Base-by-base conservation (phyloP, 768 basidiomycete genomes). In the Podaxis sp. region DNA sequence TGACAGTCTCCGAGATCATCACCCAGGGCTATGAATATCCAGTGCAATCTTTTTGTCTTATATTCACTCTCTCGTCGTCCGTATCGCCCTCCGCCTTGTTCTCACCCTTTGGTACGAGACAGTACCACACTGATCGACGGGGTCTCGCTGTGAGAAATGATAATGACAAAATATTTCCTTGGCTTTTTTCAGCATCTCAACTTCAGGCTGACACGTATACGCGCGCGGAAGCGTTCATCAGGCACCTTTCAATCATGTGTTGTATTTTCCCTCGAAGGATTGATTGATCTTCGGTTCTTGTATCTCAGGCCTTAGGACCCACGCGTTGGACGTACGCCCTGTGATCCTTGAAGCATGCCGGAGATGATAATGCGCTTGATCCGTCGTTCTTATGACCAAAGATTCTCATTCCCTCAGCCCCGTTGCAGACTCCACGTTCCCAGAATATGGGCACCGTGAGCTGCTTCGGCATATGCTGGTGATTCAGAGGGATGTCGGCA, bases 321-420 rank as follows among this genome's bases (percentile, higher is more conserved):
- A 41, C 17, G 40, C 15, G 15, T 58, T 40, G 44, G 26, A 46
- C 41, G 46, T 20, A 58, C 30, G 3, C n/a, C 49, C 26, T 15
- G 44, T n/a, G 33, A 12, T 15, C 33, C 24, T 24, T 40, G 36
- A 40, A 38, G 40, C 49, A 59, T 51, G 36, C 37, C 33, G 36
- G 12, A 36, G 58, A 37, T 51, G 38, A 59, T 40, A 50, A 17
- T 59, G 50, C 58, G 38, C 22, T 51, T 51, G 58, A 59, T 59
- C 58, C 58, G 58, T 50, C 22, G 44, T 22, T 1, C 36, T 41
- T 22, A 40, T 56, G 54, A n/a, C 37, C 54, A 56, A 4, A 12
- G 20, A 22, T 13, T 56, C 54, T 28, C 54, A 38, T 13, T 36
- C 54, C 38, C 38, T 38, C 11, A 1, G 24, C 36, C n/a, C 10